Evolutionary conservation across 768 basidiomycete genomes (phyloP), one percentile per base, ranked within the genome.

Genomic region (Tulasnella sp.): DNA sequence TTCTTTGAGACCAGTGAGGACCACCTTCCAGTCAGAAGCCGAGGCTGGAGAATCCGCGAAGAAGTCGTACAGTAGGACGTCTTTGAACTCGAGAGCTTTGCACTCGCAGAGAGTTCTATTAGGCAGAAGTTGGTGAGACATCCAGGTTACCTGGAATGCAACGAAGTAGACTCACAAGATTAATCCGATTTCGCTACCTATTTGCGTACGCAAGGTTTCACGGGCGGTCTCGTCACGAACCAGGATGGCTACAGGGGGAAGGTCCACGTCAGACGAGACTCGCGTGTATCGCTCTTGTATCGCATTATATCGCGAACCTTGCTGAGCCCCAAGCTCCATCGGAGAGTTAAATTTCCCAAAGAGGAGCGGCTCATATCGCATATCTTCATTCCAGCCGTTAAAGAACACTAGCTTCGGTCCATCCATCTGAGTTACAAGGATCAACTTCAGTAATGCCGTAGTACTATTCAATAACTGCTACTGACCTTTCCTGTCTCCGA

Each of bases 191-290:
- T 80, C 71, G 5, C 30, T 49, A 1, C 83, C 83, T 0, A 85
- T 73, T 65, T 81, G 74, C 21, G 70, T 63, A 45, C 73, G 70
- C 9, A 87, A 67, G 49, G 70, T 71, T 7, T 79, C 66, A 21
- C 73, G 69, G 1, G 83, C 80, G 4, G 66, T 67, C 0, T 83
- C 75, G 55, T 85, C 73, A 7, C 85, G 81, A 10, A 87, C 85
- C 1, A 87, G 70, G 31, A 87, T 83, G 62, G 82, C 85, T 87
- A 85, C 84, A n/a, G n/a, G n/a, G n/a, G n/a, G n/a, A n/a, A 15
- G 80, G 70, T 0, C 83, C n/a, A 80, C 0, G 83, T 84, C 11
- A 85, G 79, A 63, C 80, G 11, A 43, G 29, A 2, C 27, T 9
- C 17, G 38, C 8, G 15, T 3, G 82, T n/a, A n/a, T n/a, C n/a